These are phyloP conservation scores for Podaxis sp. DNA, from an alignment of 768 basidiomycete genomes.

Conservation along the genomic window DNA sequence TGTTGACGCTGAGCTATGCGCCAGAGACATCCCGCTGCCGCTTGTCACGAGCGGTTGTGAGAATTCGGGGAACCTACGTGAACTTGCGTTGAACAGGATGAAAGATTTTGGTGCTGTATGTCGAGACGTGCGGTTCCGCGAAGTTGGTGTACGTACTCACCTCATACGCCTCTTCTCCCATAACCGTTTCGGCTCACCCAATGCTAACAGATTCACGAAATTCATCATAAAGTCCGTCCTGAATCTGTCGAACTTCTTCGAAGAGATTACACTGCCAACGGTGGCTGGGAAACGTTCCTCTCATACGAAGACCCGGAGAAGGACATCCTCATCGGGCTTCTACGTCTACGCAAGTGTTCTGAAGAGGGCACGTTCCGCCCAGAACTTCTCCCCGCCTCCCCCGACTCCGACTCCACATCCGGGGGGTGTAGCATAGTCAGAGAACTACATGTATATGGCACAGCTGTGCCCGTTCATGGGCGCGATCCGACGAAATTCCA, in stretches of 20 bases:
- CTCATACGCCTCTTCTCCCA: not conserved
- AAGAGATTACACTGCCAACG: slow-evolving; percentile 94
- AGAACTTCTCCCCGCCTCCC: slow-evolving; percentile 70
- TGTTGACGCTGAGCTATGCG: slow-evolving; percentile 5
- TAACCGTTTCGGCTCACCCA: not conserved
- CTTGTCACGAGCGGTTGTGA: slow-evolving; percentile 96
- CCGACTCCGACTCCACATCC: slow-evolving; percentile 43
- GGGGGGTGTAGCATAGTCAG: slow-evolving; percentile 84
- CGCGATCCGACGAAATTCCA: slow-evolving; percentile 98
- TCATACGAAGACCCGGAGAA: slow-evolving; percentile 98
- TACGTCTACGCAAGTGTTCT: slow-evolving; percentile 92
- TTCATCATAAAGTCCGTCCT: slow-evolving; percentile 95
- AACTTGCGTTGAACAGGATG: slow-evolving; percentile 95
- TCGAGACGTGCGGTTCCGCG: slow-evolving; percentile 94
- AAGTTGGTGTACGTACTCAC: slow-evolving; percentile 80
- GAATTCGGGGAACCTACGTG: slow-evolving; percentile 95
- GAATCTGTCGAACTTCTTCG: slow-evolving; percentile 94
- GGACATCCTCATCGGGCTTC: slow-evolving; percentile 92
- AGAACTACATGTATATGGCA: slow-evolving; percentile 97
- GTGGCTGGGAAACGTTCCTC: slow-evolving; percentile 99
- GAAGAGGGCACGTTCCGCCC: slow-evolving; percentile 96
- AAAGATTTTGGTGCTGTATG: slow-evolving; percentile 99
- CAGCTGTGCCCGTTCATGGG: slow-evolving; percentile 95
- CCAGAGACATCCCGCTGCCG: slow-evolving; percentile 94
- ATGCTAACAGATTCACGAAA: slow-evolving; percentile 83